Evolutionary conservation across 2,329 filamentous ascomycete species (phyloP).

Genomic region (Xylariaceae sp.): DNA sequence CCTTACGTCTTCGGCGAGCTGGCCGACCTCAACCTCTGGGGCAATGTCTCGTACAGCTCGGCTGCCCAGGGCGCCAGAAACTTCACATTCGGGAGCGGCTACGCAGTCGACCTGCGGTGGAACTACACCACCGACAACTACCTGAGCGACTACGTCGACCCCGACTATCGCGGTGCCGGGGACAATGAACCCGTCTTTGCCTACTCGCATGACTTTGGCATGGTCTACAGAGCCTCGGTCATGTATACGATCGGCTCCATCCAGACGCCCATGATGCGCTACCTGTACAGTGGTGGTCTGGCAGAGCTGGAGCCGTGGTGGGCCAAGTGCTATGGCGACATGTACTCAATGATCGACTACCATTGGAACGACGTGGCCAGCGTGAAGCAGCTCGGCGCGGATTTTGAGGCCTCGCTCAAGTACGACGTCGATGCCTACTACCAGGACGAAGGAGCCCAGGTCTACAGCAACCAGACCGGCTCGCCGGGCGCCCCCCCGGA

Average conservation of each 20-base stretch:
- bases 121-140: slow-evolving; percentile 54
- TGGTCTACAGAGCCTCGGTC: slow-evolving; percentile 35
- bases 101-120: slow-evolving; percentile 38
- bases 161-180: slow-evolving; percentile 52
- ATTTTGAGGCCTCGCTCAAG: slow-evolving; percentile 59
- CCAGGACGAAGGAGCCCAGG: slow-evolving; percentile 27
- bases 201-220: slow-evolving; percentile 44
- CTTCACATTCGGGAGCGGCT: slow-evolving; percentile 17
- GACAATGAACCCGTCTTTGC: slow-evolving; percentile 67
- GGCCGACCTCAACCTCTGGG: slow-evolving; percentile 51
- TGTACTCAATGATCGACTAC: slow-evolving; percentile 52
- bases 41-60: slow-evolving; percentile 63
- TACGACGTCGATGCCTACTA: slow-evolving; percentile 60
- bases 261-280: slow-evolving; percentile 64
- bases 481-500: slow-evolving; percentile 25
- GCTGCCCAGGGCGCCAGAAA: slow-evolving; percentile 18
- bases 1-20: slow-evolving; percentile 64
- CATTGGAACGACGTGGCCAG: slow-evolving; percentile 61
- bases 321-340: slow-evolving; percentile 57
- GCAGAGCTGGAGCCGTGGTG: slow-evolving; percentile 64
- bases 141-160: slow-evolving; percentile 54
- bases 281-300: slow-evolving; percentile 57
- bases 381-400: slow-evolving; percentile 49
- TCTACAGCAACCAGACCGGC: slow-evolving; percentile 51
- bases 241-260: slow-evolving; percentile 64